Conservation (phyloP, 441 rosid genomes). For the Metrosideros polymorpha region DNA sequence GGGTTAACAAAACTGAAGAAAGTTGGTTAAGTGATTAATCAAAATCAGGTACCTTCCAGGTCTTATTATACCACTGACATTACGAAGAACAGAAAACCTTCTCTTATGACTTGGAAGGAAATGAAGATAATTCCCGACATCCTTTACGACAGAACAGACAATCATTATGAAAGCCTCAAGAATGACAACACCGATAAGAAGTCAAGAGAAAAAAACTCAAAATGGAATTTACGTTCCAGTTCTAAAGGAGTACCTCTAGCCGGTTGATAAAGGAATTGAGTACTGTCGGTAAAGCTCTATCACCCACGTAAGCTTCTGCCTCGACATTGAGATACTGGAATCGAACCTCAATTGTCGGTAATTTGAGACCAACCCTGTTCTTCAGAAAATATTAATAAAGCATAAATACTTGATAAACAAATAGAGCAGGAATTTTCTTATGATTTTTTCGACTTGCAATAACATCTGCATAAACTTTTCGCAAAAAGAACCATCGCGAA, state of each 20-base stretch:
- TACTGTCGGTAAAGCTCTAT: background rate
- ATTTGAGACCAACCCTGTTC: background rate
- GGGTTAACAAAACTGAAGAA: background rate
- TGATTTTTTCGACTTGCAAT: background rate
- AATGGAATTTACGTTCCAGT: background rate
- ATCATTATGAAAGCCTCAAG: background rate
- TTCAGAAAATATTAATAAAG: background rate
- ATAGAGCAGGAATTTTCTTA: background rate
- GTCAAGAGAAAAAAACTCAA: background rate
- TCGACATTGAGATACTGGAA: background rate
- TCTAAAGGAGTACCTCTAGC: background rate
- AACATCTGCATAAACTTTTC: background rate
- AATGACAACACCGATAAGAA: background rate
- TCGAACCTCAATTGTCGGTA: conserved; percentile 4
- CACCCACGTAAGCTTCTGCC: conserved; percentile 5
- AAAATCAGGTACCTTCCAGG: background rate
- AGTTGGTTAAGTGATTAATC: background rate
- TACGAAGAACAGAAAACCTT: background rate
- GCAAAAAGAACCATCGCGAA: background rate
- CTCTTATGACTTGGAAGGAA: background rate
- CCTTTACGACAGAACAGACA: background rate
- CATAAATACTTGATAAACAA: background rate
- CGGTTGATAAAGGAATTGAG: background rate
- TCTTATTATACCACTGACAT: background rate
- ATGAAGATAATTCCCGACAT: background rate